Conservation (phyloP, 2,329 filamentous ascomycete genomes). For the Leptographium procerum region DNA sequence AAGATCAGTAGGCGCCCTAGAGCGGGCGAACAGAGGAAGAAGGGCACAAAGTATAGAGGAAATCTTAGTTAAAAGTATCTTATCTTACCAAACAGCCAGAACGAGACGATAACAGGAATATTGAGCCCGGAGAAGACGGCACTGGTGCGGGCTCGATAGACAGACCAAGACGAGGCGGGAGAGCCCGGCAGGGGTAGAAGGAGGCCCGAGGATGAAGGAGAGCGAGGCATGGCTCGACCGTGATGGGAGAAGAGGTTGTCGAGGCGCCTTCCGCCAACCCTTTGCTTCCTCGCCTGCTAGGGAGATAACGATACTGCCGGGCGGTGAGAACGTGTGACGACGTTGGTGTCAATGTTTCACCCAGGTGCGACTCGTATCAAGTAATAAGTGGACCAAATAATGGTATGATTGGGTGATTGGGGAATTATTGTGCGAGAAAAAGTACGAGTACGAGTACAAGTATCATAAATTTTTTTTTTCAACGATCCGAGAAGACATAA, state of each 20-base stretch:
- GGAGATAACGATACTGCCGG: constrained; percentile 11
- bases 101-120: constrained; percentile 62
- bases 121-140: constrained; percentile 57
- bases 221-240: constrained; percentile 19
- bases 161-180: constrained; percentile 58
- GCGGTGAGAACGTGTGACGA: no score
- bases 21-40: constrained; percentile 1
- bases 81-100: constrained; percentile 80
- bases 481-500: no score
- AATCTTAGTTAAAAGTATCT: background rate
- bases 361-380: background rate
- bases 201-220: constrained; percentile 28
- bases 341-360: background rate
- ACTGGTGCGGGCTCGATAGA: constrained; percentile 55
- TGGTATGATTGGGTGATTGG: no score
- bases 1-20: background rate
- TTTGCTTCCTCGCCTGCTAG: no score
- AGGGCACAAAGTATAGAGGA: no score
- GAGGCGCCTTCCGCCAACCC: no score
- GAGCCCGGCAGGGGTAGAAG: constrained; percentile 47
- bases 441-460: no score
- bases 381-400: background rate
- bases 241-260: background rate
- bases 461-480: no score
- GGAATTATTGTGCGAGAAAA: no score